Evolutionary conservation across 192 early-diverging fungal genomes (phyloP), one percentile per base, ranked within the genome.

Genomic region (Allomyces macrogynus): DNA sequence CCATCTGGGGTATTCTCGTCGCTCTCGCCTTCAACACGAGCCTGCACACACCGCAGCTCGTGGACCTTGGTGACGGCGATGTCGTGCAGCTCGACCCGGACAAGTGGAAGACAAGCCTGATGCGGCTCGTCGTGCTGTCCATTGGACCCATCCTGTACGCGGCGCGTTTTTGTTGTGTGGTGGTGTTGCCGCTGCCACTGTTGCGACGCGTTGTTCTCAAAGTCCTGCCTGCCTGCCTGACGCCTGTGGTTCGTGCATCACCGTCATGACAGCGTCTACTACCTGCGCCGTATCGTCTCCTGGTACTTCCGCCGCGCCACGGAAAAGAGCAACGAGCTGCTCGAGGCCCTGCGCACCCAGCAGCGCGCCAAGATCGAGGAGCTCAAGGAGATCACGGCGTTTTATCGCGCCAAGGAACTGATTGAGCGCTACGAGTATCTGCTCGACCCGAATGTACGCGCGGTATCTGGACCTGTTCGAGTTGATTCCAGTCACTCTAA

Each of bases 351-450:
- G 60, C 70, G 73, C n/a, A 74, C 74, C 44, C 71, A 87, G 64
- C 78, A 86, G 66, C 87, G 85, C 66, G 78, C 77, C 57, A 82
- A 87, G 72, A 72, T 97, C 18, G 92, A 97, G 65, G 94, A 92
- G 71, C 77, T 97, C 65, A 97, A 97, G 75, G 92, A 93, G 68
- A 92, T 89, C 72, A 93, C 91, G 0, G 84, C 87, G 1, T 97
- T 89, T 71, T 91, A 94, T 66, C 76, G 84, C 25, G 95, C 94
- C 49, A 89, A 95, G 72, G 86, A 72, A 20, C 76, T 97, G 25
- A 72, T 97, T 27, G 93, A 98, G 69, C 75, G 87, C 44, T 98
- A 91, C 73, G 91, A 92, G 26, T n/a, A 57, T 16, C 20, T 57
- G 49, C 49, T 57, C 16, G 61, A 23, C 61, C n/a, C 11, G 11